Evolutionary conservation across 129 eudicot species (phyloP), one percentile per base, ranked within the genome.

Genomic region (Gnaphalium uliginosum): DNA sequence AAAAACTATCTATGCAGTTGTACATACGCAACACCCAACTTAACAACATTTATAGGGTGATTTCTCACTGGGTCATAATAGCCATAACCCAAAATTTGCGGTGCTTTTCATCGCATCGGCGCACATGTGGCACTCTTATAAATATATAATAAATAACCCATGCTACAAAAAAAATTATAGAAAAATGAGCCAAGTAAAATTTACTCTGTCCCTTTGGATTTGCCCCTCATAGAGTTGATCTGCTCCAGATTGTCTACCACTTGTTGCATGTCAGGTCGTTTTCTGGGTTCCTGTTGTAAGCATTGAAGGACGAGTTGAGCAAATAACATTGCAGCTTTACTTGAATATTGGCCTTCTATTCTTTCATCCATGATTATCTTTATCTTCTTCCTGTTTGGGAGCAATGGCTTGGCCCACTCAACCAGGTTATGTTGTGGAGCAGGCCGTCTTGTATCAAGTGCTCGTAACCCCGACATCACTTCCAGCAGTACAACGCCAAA

Each of bases 401-500:
- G 93, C 66, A 68, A 32, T 6, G 96, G 93, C 35, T 81, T 92
- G 33, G 78, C 61, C 93, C 91, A 92, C 23, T 92, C 92, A 1
- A 92, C 85, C 74, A 92, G 75, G 73, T 83, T 89, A 9, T 76
- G 68, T 65, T 92, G 85, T 37, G 77, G 81, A 22, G 66, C 76
- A 1, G 96, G 75, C 23, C 97, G 86, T 72, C 63, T 85, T 4
- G 72, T 51, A 73, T 92, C 97, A 0, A 87, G 78, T 14, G 88
- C 91, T 72, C 96, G 87, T 75, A 84, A 72, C 0, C 97, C 97
- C 0, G 89, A 80, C 83, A 92, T 54, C 76, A 92, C 37, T 85
- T 92, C 97, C 6, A 92, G 88, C 56, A 92, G 61, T 71, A 92
- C 97, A 7, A 89, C 97, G 3, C 96, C 96, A 66, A 89, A 92